Evolutionary conservation across 2,329 filamentous ascomycete species (phyloP).

Genomic region (Pseudogymnoascus sp.): DNA sequence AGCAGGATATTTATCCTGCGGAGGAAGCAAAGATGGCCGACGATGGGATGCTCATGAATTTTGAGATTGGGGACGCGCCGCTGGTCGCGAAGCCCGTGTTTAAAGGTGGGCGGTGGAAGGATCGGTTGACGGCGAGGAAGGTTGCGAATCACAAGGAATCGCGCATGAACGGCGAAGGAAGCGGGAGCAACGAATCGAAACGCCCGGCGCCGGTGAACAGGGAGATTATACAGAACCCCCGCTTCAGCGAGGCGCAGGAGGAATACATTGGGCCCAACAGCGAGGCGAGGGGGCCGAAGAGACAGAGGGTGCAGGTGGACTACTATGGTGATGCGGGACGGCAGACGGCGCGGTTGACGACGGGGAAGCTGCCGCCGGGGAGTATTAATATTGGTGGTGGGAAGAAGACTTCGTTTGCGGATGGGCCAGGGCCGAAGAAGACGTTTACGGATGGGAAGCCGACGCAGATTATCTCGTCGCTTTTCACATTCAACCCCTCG

Average conservation of each 20-base stretch:
- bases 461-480: constrained; percentile 71
- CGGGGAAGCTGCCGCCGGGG: constrained; percentile 31
- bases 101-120: constrained; percentile 89
- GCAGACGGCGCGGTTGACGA: constrained; percentile 20
- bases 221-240: constrained; percentile 3
- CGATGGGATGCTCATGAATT: constrained; percentile 92
- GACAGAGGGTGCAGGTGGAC: constrained; percentile 34
- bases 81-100: constrained; percentile 56
- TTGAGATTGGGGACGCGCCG: constrained; percentile 64
- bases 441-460: constrained; percentile 31
- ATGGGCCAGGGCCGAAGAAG: constrained; percentile 18
- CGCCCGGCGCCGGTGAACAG: constrained; percentile 13
- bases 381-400: constrained; percentile 26
- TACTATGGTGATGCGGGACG: constrained; percentile 5
- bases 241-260: constrained; percentile 12
- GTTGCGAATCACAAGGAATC: constrained; percentile 46
- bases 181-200: constrained; percentile 21
- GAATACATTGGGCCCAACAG: constrained; percentile 26
- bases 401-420: constrained; percentile 16
- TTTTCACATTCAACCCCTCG: constrained; percentile 84
- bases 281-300: constrained; percentile 32
- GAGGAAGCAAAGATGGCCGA: constrained; percentile 64
- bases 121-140: constrained; percentile 74
- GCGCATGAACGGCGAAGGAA: constrained; percentile 26
- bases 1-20: not conserved